A percentile compares a stretch with the other conserved stretches of the same genome.
Conservation (phyloP, 805 yeast genomes). For the Candida arabinofermentans region DNA sequence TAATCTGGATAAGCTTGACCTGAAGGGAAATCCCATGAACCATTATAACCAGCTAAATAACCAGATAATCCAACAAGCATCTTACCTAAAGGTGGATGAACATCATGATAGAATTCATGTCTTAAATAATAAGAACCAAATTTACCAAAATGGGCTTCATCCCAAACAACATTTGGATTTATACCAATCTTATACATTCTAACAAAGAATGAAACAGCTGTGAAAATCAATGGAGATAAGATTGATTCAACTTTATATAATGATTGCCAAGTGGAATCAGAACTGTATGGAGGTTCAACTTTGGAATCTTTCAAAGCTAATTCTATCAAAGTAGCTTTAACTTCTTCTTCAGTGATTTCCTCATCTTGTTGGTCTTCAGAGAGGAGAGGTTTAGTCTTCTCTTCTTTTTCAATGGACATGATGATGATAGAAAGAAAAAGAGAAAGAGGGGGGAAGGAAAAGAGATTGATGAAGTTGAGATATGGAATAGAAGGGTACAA, state of each 20-base stretch:
- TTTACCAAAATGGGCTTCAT: conserved; percentile 92
- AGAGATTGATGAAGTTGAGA: not conserved
- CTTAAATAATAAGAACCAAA: conserved; percentile 87
- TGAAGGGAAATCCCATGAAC: conserved; percentile 84
- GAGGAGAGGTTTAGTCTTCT: conserved; percentile 1
- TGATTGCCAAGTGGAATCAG: conserved; percentile 5
- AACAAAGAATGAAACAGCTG: conserved; percentile 63
- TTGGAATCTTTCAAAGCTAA: conserved; percentile 21
- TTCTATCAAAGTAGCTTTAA: conserved; percentile 28
- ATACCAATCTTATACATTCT: conserved; percentile 73
- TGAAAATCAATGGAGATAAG: conserved; percentile 59
- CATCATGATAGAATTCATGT: conserved; percentile 91
- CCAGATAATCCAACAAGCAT: conserved; percentile 89
- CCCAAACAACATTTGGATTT: conserved; percentile 86
- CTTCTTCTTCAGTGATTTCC: conserved; percentile 26
- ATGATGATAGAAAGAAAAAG: not conserved
- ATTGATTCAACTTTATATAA: conserved; percentile 26
- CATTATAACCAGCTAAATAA: conserved; percentile 82
- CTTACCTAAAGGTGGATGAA: conserved; percentile 96
- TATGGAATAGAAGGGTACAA: too few relatives aligned
- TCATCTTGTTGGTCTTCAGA: not conserved
- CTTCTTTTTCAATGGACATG: not conserved
- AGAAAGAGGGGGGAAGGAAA: not conserved
- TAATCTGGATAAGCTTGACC: conserved; percentile 73
- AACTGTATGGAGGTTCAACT: conserved; percentile 4